Base-by-base conservation (phyloP, 306 rosid genomes). In the Corylus heterophylla region DNA sequence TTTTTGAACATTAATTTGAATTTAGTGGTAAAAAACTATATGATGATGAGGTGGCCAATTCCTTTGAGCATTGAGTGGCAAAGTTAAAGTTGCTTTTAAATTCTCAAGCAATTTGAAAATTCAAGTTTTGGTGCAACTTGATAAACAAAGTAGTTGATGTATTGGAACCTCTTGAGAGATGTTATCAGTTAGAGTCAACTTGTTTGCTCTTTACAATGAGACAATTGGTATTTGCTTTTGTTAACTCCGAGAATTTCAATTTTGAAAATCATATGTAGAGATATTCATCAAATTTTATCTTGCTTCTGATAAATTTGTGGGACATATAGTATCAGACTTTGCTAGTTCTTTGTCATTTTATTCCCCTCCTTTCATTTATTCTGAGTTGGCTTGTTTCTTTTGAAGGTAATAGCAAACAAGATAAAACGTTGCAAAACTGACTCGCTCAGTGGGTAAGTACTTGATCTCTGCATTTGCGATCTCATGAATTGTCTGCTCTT, bases 371-470 rank as follows among this genome's bases (percentile, higher is more conserved):
- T 82, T 71, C 80, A 58, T 67, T 86, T 85, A 75, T 71, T 77
- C 82, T 79, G 74, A 83, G 56, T 82, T 78, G 74, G 71, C 69
- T 70, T 75, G 31, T 62, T 78, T 89, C 59, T 85, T 82, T 82
- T 83, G 87, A 77, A 95, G 98, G 89, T 88, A 72, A 90, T 95
- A 87, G 88, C 82, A 73, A 93, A 86, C 97, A 95, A 95, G 90
- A 93, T 95, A 83, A 95, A 95, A 76, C 97, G 98, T 71, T 95
- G 99, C 93, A 95, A 95, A 86, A 95, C 98, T 12, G 99, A 95
- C 86, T 85, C 99, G 45, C 86, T 91, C 85, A 75, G 92, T 18
- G 86, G 97, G 98, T 94, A 79, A 88, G 88, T 83, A 64, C 56
- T 83, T 78, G 76, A 50, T 67, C 70, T 71, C 73, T 74, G 75